These are phyloP conservation scores for Phytophthora multivora DNA, from an alignment of 352 stramenopile species.

Conservation along the genomic window DNA sequence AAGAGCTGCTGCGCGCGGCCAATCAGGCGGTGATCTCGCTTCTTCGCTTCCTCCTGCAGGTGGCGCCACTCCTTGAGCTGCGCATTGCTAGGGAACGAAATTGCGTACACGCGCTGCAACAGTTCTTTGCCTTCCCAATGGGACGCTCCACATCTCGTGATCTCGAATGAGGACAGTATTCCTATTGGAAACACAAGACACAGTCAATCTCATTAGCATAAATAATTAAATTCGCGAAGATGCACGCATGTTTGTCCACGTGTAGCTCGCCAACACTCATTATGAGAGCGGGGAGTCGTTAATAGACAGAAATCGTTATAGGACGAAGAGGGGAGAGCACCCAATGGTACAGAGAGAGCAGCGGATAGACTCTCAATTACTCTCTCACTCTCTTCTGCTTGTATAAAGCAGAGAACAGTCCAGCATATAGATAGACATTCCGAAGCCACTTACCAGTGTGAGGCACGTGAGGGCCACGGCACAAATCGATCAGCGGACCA, in stretches of 20 bases:
- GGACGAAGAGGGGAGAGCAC: slow-evolving; percentile 39
- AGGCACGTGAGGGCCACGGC: slow-evolving; percentile 95
- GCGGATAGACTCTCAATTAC: slow-evolving; percentile 39
- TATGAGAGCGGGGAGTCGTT: slow-evolving; percentile 82
- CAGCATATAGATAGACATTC: slow-evolving; percentile 18
- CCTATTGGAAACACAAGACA: slow-evolving; percentile 37
- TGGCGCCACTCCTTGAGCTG: slow-evolving; percentile 89
- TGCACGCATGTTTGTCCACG: slow-evolving; percentile 64
- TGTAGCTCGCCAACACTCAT: slow-evolving; percentile 82
- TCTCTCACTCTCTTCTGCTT: slow-evolving; percentile 91
- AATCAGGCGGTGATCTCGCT: slow-evolving; percentile 96
- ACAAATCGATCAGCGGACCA: slow-evolving; percentile 98
- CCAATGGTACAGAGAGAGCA: slow-evolving; percentile 17
- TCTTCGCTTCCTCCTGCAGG: slow-evolving; percentile 95
- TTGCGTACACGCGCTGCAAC: slow-evolving; percentile 97
- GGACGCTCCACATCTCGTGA: slow-evolving; percentile 94
- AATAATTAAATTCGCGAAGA: background rate
- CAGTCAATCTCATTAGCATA: slow-evolving; percentile 1
- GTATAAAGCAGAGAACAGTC: slow-evolving; percentile 55
- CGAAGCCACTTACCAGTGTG: slow-evolving; percentile 81
- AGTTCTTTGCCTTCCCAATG: slow-evolving; percentile 92
- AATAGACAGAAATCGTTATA: slow-evolving; percentile 50
- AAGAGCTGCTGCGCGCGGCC: slow-evolving; percentile 97
- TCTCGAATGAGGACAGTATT: slow-evolving; percentile 93
- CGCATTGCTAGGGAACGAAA: slow-evolving; percentile 92